These are phyloP conservation scores for Solanum pimpinellifolium DNA, from an alignment of 257 asterid species.

Conservation along the genomic window DNA sequence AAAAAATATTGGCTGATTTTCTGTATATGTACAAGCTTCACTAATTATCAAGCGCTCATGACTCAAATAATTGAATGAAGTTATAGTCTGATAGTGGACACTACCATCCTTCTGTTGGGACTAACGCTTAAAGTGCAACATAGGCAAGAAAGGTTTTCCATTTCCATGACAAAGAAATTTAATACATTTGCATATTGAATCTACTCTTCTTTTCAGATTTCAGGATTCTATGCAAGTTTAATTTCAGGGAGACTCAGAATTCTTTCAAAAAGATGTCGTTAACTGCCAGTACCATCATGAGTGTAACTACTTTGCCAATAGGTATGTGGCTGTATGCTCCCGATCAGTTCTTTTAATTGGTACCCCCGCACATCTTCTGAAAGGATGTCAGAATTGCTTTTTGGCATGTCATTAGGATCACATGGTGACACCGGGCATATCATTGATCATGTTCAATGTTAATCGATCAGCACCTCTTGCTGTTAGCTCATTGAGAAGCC, in stretches of 20 bases:
- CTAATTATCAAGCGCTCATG: neutral
- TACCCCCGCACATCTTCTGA: neutral
- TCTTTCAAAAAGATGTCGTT: constrained; percentile 19
- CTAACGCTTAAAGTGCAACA: neutral
- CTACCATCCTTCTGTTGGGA: neutral
- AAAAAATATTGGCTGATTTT: neutral
- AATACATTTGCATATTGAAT: neutral
- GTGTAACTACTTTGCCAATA: constrained; percentile 15
- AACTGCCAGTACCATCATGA: constrained; percentile 13
- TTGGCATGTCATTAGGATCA: neutral
- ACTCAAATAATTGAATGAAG: neutral
- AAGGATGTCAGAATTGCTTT: neutral
- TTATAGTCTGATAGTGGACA: neutral
- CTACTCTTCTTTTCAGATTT: neutral
- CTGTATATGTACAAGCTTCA: neutral
- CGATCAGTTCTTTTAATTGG: neutral
- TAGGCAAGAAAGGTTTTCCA: neutral
- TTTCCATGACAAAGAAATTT: neutral
- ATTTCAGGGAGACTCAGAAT: neutral
- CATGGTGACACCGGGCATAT: neutral
- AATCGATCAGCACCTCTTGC: neutral
- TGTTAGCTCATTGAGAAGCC: neutral
- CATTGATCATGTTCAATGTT: neutral
- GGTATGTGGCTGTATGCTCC: constrained; percentile 12
- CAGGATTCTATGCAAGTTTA: neutral